Evolutionary conservation across 129 eudicot species (phyloP).

Genomic region (Saposhnikovia divaricata): DNA sequence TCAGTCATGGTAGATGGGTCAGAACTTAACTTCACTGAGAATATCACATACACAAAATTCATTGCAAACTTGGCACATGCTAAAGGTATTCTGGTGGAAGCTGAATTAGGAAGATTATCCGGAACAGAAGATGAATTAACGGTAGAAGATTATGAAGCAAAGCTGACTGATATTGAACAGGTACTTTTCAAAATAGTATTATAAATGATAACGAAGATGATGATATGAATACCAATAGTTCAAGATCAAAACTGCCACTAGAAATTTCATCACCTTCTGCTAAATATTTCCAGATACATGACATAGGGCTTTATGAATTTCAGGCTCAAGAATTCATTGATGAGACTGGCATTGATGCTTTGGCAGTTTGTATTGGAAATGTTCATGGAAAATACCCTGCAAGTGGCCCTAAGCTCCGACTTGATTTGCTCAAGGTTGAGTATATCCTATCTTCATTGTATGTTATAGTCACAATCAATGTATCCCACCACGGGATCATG

Average conservation of each 20-base stretch:
- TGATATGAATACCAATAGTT: background rate
- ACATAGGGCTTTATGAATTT: conserved; percentile 17
- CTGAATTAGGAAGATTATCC: conserved; percentile 94
- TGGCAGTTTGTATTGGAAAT: conserved; percentile 98
- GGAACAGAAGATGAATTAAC: conserved; percentile 98
- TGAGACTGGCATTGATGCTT: conserved; percentile 80
- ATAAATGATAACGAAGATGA: background rate
- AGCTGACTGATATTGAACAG: conserved; percentile 76
- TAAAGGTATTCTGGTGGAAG: conserved; percentile 71
- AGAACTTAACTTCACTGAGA: conserved; percentile 67
- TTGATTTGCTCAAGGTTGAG: conserved; percentile 79
- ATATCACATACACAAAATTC: conserved; percentile 66
- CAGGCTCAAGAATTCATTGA: conserved; percentile 90
- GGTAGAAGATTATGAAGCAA: conserved; percentile 85
- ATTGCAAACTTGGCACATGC: conserved; percentile 66
- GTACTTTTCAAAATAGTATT: conserved; percentile 15
- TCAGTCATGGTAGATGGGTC: conserved; percentile 98
- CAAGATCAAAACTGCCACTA: background rate
- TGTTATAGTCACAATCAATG: background rate
- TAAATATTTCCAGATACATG: background rate
- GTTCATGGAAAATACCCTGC: conserved; percentile 98
- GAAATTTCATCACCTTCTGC: background rate
- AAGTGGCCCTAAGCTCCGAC: conserved; percentile 81
- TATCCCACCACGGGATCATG: background rate
- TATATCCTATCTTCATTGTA: background rate